A percentile compares a stretch with the other conserved stretches of the same genome.
Conservation (phyloP, 345 rosid genomes). For the Acer saccharum region DNA sequence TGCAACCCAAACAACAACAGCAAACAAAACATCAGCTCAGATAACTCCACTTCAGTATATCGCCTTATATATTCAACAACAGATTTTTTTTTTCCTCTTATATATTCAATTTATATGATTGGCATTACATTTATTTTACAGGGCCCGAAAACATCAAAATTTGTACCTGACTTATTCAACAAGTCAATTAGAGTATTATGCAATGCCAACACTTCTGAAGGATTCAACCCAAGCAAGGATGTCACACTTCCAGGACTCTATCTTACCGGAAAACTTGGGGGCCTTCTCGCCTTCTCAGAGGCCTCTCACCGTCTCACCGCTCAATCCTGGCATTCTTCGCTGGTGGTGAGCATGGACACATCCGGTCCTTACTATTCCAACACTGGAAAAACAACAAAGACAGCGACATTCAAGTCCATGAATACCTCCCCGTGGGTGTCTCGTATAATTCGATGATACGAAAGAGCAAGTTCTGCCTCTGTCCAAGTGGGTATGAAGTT, state of each 20-base stretch:
- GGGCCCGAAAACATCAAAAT: constrained; percentile 71
- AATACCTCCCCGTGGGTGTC: constrained; percentile 37
- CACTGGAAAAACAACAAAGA: constrained; percentile 51
- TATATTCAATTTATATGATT: no score
- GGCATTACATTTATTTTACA: constrained; percentile 13
- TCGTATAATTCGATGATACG: constrained; percentile 54
- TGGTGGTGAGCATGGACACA: constrained; percentile 68
- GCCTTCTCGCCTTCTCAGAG: constrained; percentile 50
- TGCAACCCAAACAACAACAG: no score
- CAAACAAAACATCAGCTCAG: no score
- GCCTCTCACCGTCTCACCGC: constrained; percentile 43
- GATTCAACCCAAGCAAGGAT: constrained; percentile 73
- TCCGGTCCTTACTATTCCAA: constrained; percentile 49
- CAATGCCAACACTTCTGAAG: constrained; percentile 82
- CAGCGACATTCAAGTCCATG: constrained; percentile 42
- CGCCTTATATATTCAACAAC: no score
- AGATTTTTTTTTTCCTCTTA: no score
- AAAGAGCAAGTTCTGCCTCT: constrained; percentile 61
- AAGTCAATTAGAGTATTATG: constrained; percentile 77
- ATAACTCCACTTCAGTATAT: no score
- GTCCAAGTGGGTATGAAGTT: constrained; percentile 86
- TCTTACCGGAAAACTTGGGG: constrained; percentile 58
- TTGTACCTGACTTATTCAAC: constrained; percentile 47
- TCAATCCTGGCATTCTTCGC: constrained; percentile 71
- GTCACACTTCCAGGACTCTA: constrained; percentile 71